Percentiles rank a stretch among this genome's conserved stretches.
Conservation (phyloP, 2,329 filamentous ascomycete genomes). For the Nemania sp. region DNA sequence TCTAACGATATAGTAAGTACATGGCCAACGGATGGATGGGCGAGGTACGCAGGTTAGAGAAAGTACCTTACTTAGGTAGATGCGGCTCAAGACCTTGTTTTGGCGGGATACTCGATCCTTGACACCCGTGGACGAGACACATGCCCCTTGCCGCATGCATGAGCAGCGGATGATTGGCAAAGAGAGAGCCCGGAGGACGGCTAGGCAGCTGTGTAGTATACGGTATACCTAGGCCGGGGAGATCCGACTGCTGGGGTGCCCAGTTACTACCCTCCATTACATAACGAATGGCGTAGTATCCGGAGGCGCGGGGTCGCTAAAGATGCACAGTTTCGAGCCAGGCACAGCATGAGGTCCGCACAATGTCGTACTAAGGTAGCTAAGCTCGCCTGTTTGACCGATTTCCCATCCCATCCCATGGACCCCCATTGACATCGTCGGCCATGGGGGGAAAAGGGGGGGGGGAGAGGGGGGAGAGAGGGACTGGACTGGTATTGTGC, state of each 20-base stretch:
- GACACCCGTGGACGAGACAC: neutral
- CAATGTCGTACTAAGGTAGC: neutral
- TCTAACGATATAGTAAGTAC: no score
- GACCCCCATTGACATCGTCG: neutral
- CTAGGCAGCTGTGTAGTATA: neutral
- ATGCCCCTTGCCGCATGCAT: neutral
- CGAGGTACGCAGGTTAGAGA: neutral
- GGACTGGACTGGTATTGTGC: no score
- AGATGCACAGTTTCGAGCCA: neutral
- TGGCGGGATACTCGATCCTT: neutral
- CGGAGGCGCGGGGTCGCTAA: conserved; percentile 1
- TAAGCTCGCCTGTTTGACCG: neutral
- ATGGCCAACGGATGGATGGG: neutral
- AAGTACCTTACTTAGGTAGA: no score
- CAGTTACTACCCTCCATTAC: neutral
- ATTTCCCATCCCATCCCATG: neutral
- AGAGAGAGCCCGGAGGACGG: neutral
- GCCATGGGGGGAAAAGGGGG: no score
- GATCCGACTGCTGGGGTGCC: neutral
- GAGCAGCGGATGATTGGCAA: neutral
- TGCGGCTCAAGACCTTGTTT: neutral
- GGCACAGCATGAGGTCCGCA: conserved; percentile 4
- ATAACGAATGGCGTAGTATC: conserved; percentile 2
- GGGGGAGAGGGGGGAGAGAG: no score
- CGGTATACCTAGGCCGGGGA: neutral